A percentile compares a stretch with the other conserved stretches of the same genome.
Conservation (phyloP, 2,329 filamentous ascomycete species). For the Calcarisporium arbuscula region DNA sequence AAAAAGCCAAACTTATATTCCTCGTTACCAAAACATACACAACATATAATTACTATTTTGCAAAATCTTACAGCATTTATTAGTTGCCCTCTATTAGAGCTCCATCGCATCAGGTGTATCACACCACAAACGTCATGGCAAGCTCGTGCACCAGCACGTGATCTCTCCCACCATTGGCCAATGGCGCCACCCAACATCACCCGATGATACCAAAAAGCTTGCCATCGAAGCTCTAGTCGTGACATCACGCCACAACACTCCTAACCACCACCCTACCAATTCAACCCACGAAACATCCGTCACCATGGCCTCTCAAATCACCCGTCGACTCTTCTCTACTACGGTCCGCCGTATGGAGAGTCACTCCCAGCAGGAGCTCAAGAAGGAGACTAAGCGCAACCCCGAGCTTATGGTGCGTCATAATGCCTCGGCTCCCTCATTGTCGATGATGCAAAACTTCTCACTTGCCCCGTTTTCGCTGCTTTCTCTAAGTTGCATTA, state of each 20-base stretch:
- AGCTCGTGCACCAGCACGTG: constrained; percentile 16
- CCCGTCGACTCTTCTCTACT: constrained; percentile 51
- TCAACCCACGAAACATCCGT: constrained; percentile 12
- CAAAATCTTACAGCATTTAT: no score
- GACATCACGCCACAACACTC: constrained; percentile 14
- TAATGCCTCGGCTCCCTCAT: constrained; percentile 18
- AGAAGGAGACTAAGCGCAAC: constrained; percentile 52
- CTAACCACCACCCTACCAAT: constrained; percentile 12
- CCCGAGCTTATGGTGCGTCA: constrained; percentile 39
- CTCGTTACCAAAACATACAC: no score
- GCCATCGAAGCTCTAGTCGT: constrained; percentile 6
- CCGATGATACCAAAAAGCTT: constrained; percentile 6
- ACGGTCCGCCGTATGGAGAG: constrained; percentile 44
- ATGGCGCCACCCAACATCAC: constrained; percentile 14
- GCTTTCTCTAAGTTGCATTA: no score
- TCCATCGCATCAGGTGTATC: no score
- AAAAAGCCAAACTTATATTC: no score
- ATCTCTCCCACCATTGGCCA: constrained; percentile 18
- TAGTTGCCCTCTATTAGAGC: no score
- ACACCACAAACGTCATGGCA: background rate
- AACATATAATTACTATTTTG: no score
- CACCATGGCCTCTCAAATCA: constrained; percentile 51
- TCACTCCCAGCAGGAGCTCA: constrained; percentile 40
- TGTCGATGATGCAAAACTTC: constrained; percentile 6
- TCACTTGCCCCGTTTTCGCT: no score